These are phyloP conservation scores for Fusarium coicis DNA, from an alignment of 2,329 filamentous ascomycete species.

Conservation along the genomic window DNA sequence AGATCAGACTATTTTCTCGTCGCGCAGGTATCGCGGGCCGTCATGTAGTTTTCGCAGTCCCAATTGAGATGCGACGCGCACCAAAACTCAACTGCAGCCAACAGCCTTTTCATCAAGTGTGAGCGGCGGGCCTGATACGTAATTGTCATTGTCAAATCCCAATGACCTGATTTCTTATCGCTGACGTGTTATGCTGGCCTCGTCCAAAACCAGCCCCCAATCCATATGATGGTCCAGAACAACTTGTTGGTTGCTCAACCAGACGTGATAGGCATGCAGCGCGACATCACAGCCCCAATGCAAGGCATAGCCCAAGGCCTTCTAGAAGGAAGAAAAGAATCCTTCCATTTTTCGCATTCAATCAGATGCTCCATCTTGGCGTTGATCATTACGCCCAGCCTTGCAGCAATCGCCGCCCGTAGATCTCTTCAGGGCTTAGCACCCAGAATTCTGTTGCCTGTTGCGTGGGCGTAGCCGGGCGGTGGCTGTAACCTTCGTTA, in stretches of 20 bases:
- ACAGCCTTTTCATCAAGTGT: background rate
- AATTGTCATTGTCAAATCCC: background rate
- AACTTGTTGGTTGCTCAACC: too few relatives aligned
- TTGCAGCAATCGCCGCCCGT: background rate
- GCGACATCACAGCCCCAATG: background rate
- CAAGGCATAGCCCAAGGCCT: background rate
- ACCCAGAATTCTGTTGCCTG: background rate
- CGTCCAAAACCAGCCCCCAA: background rate
- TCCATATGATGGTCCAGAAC: background rate
- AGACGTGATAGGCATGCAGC: background rate
- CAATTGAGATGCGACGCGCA: background rate
- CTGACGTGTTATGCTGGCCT: background rate
- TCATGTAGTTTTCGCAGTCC: background rate
- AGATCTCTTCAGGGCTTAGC: background rate
- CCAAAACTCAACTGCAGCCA: background rate
- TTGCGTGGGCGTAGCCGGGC: background rate
- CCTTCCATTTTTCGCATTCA: background rate
- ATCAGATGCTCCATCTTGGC: background rate
- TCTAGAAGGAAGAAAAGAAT: background rate
- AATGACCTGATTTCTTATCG: background rate
- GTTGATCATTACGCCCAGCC: background rate
- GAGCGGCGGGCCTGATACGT: background rate
- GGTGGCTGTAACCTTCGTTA: background rate
- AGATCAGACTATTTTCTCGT: background rate
- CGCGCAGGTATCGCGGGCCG: background rate